phyloP scores from a whole-genome alignment of 768 basidiomycete genomes.

The Suillus subluteus region DNA sequence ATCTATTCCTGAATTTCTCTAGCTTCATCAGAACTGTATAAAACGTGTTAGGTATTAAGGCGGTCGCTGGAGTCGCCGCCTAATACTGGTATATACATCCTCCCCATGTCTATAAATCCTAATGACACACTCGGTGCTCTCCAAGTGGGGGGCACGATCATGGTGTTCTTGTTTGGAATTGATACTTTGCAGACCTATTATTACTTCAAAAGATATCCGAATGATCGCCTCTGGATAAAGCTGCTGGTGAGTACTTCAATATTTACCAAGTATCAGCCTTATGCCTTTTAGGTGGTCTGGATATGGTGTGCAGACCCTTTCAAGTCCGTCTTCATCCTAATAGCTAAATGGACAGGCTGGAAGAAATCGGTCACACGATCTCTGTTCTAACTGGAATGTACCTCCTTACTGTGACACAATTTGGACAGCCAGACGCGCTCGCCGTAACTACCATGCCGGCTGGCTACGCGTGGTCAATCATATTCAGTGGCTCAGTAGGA shows the following conservation, averaged over 20 bases:
- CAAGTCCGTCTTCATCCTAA: background rate
- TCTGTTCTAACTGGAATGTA: slow-evolving; percentile 27
- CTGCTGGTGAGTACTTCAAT: slow-evolving; percentile 20
- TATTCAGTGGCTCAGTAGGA: slow-evolving; percentile 31
- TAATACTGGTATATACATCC: too few relatives aligned
- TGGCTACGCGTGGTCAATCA: slow-evolving; percentile 22
- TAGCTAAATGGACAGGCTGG: slow-evolving; percentile 3
- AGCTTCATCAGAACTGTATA: background rate
- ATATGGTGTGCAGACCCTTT: slow-evolving; percentile 7
- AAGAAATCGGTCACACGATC: slow-evolving; percentile 27
- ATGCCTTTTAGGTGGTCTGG: slow-evolving; percentile 8
- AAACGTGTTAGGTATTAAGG: background rate
- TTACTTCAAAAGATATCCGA: slow-evolving; percentile 25
- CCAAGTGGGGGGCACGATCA: slow-evolving; percentile 28
- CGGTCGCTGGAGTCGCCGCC: background rate
- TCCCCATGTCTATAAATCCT: background rate
- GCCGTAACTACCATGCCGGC: slow-evolving; percentile 15
- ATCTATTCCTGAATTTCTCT: background rate
- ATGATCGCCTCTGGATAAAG: slow-evolving; percentile 24
- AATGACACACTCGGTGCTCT: slow-evolving; percentile 23
- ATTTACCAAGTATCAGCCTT: slow-evolving; percentile 12
- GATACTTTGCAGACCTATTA: slow-evolving; percentile 28
- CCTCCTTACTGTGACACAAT: slow-evolving; percentile 25
- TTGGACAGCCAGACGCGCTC: slow-evolving; percentile 22
- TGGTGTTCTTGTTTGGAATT: slow-evolving; percentile 29